A percentile compares a stretch with the other conserved stretches of the same genome.
These are phyloP conservation scores for Yarrowia divulgata DNA, from an alignment of 805 yeast genomes.

Conservation along the genomic window DNA sequence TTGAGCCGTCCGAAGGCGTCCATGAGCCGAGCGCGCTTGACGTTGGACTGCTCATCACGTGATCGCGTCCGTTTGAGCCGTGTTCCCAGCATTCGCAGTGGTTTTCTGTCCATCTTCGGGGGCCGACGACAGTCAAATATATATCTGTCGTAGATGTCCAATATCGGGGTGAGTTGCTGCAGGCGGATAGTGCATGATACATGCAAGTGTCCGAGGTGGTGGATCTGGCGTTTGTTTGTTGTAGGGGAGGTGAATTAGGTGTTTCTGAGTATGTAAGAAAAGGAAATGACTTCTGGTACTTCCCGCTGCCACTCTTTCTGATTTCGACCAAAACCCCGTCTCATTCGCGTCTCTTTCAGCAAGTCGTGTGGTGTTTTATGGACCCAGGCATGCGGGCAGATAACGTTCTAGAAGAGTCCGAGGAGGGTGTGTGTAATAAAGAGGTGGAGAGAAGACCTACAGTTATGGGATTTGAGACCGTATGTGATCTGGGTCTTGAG, in stretches of 20 bases:
- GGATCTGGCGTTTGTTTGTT: neutral
- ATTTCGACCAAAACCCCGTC: too few relatives aligned
- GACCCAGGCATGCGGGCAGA: conserved; percentile 6
- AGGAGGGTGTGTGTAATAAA: neutral
- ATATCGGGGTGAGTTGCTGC: conserved; percentile 22
- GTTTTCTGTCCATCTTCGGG: conserved; percentile 27
- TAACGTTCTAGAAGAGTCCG: conserved; percentile 14
- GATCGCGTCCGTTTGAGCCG: conserved; percentile 32
- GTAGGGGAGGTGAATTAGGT: too few relatives aligned
- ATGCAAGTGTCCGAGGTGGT: neutral
- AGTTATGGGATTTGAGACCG: too few relatives aligned
- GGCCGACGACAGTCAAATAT: neutral
- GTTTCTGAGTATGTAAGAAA: too few relatives aligned
- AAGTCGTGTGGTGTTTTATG: conserved; percentile 3
- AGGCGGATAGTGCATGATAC: conserved; percentile 26
- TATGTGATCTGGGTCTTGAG: too few relatives aligned
- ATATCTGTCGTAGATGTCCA: neutral
- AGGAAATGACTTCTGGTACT: too few relatives aligned
- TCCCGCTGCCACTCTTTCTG: too few relatives aligned
- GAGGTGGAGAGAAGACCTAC: neutral
- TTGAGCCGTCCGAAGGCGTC: conserved; percentile 32
- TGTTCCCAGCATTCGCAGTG: conserved; percentile 31
- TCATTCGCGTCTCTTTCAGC: neutral
- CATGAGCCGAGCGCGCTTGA: conserved; percentile 5
- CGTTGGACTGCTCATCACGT: conserved; percentile 11